Conservation (phyloP, 345 rosid species). For the Geranium rotundifolium region DNA sequence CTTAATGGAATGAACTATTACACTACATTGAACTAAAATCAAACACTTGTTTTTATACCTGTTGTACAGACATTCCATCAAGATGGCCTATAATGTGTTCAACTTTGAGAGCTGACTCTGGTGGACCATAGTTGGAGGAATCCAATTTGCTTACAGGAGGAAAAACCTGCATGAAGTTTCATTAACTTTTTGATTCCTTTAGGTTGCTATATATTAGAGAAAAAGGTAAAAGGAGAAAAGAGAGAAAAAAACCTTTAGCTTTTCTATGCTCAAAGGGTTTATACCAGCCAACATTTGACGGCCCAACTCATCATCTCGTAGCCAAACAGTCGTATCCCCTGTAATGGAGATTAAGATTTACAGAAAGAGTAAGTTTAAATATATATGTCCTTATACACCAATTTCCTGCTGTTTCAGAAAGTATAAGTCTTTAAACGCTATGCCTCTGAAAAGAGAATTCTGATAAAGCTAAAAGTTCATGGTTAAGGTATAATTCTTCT, state of each 20-base stretch:
- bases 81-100: conserved; percentile 68
- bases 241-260: conserved; percentile 16
- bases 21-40: no score
- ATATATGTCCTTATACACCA: no score
- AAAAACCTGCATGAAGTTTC: conserved; percentile 13
- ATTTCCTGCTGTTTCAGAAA: no score
- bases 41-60: conserved; percentile 25
- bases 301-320: conserved; percentile 93
- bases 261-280: conserved; percentile 73
- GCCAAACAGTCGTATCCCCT: conserved; percentile 98
- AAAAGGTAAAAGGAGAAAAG: no score
- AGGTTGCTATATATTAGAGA: no score
- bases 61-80: conserved; percentile 68
- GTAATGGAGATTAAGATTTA: background rate
- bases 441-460: no score
- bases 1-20: no score
- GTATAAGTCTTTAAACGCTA: no score
- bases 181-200: no score
- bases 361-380: background rate
- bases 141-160: conserved; percentile 90
- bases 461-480: no score
- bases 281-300: conserved; percentile 87
- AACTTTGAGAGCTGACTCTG: conserved; percentile 64
- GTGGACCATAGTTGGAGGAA: conserved; percentile 59
- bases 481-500: no score